Percentiles rank a stretch among this genome's conserved stretches.
Evolutionary conservation across 768 basidiomycete species (phyloP).

Genomic region (Lyophyllum atratum): DNA sequence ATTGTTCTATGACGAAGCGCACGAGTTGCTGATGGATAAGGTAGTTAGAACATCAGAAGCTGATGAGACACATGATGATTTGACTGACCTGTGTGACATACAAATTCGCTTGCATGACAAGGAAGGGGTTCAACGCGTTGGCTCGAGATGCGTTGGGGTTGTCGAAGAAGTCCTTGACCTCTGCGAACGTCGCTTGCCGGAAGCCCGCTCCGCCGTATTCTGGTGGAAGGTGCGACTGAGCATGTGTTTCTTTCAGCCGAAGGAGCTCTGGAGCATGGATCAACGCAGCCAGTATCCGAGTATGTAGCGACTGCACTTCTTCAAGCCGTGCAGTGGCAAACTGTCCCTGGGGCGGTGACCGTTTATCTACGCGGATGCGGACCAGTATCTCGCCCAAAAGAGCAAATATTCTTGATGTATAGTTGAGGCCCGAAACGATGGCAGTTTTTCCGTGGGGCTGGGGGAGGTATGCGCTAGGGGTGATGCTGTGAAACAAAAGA

Average conservation of each 20-base stretch:
- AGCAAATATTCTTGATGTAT: constrained; percentile 83
- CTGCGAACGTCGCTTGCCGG: constrained; percentile 80
- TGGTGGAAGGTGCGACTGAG: constrained; percentile 49
- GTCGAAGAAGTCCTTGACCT: constrained; percentile 90
- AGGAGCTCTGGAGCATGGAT: constrained; percentile 77
- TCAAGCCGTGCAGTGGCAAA: constrained; percentile 84
- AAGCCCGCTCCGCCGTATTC: constrained; percentile 75
- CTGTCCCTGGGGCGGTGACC: constrained; percentile 82
- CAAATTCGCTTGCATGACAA: constrained; percentile 91
- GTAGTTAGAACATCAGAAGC: not conserved
- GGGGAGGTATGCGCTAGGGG: constrained; percentile 77
- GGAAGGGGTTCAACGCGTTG: constrained; percentile 85
- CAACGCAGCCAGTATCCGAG: constrained; percentile 73
- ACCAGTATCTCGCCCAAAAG: constrained; percentile 85
- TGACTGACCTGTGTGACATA: constrained; percentile 83
- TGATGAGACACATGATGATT: not conserved
- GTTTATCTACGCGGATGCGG: constrained; percentile 84
- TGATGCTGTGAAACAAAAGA: constrained; percentile 55
- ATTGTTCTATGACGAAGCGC: constrained; percentile 90
- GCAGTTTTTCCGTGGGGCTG: constrained; percentile 90
- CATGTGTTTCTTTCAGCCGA: constrained; percentile 60
- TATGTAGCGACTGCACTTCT: constrained; percentile 80
- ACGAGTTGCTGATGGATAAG: constrained; percentile 75
- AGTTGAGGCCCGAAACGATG: constrained; percentile 84
- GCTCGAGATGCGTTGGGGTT: constrained; percentile 86